Conservation (phyloP, 106 monocot genomes). For the Dioscorea dumetorum region DNA sequence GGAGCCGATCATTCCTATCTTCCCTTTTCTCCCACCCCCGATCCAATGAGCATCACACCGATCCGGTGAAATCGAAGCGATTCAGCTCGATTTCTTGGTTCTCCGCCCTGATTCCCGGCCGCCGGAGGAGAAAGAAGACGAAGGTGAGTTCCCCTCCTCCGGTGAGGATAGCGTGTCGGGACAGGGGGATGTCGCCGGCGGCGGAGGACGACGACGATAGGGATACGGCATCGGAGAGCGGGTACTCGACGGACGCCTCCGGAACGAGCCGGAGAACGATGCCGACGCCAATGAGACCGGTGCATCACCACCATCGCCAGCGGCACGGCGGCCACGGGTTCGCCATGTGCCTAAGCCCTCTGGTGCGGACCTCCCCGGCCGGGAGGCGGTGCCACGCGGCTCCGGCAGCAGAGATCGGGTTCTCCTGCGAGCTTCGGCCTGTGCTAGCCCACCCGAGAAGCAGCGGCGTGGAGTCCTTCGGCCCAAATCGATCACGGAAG, state of each 20-base stretch:
- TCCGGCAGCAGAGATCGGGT: constrained; percentile 19
- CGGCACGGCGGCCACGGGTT: constrained; percentile 22
- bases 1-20: constrained; percentile 31
- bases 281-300: constrained; percentile 29
- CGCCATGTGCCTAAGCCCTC: constrained; percentile 55
- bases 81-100: constrained; percentile 16
- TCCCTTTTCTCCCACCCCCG: constrained; percentile 20
- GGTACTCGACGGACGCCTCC: constrained; percentile 19
- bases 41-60: constrained; percentile 10
- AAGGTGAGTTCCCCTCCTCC: constrained; percentile 2
- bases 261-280: constrained; percentile 18
- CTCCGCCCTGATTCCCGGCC: constrained; percentile 9
- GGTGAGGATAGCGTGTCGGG: constrained; percentile 7
- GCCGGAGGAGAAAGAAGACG: constrained; percentile 19
- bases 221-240: constrained; percentile 5
- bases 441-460: constrained; percentile 7
- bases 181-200: constrained; percentile 29
- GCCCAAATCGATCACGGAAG: constrained; percentile 50
- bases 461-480: constrained; percentile 8
- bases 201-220: constrained; percentile 1
- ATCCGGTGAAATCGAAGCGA: background rate
- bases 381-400: constrained; percentile 22
- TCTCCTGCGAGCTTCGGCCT: constrained; percentile 28
- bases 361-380: constrained; percentile 35
- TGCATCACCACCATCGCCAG: background rate